These are phyloP conservation scores for Myriosclerotinia curreyana DNA, from an alignment of 2,329 filamentous ascomycete genomes.

Conservation along the genomic window DNA sequence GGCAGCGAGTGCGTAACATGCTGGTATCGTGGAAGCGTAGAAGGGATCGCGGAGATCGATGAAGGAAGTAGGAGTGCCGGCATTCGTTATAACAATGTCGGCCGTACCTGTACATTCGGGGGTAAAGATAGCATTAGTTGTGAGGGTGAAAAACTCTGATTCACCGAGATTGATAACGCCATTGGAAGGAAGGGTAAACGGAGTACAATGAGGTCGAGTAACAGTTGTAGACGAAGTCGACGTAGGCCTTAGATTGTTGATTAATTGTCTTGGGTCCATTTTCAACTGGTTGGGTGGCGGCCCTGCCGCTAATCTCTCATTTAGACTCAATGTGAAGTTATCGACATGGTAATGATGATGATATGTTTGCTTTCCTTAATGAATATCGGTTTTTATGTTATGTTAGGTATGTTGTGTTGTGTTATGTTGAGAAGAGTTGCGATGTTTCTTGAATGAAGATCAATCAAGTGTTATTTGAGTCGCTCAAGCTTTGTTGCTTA, in stretches of 20 bases:
- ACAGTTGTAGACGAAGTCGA: slow-evolving; percentile 37
- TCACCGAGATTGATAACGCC: slow-evolving; percentile 47
- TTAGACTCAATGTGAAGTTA: slow-evolving; percentile 21
- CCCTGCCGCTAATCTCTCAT: slow-evolving; percentile 32
- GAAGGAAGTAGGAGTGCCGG: slow-evolving; percentile 26
- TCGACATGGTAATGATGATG: slow-evolving; percentile 11
- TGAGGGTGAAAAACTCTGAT: slow-evolving; percentile 43
- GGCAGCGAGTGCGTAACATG: slow-evolving; percentile 87
- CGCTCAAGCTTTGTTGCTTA: not conserved
- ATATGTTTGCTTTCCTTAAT: not conserved
- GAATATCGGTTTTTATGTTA: no score
- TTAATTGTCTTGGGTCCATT: slow-evolving; percentile 37
- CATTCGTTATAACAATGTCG: slow-evolving; percentile 33
- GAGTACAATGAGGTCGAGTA: slow-evolving; percentile 53
- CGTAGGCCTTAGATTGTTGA: slow-evolving; percentile 31
- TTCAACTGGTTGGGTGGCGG: slow-evolving; percentile 27
- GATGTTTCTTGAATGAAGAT: not conserved
- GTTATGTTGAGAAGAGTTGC: not conserved
- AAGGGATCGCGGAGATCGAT: slow-evolving; percentile 76
- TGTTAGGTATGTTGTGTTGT: no score
- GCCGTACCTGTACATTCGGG: slow-evolving; percentile 47
- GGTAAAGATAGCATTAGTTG: slow-evolving; percentile 48
- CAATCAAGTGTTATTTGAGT: not conserved
- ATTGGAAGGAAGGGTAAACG: slow-evolving; percentile 58
- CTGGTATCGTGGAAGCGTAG: slow-evolving; percentile 88